Evolutionary conservation across 768 basidiomycete genomes (phyloP), one percentile per base, ranked within the genome.

Genomic region (Suillus discolor): DNA sequence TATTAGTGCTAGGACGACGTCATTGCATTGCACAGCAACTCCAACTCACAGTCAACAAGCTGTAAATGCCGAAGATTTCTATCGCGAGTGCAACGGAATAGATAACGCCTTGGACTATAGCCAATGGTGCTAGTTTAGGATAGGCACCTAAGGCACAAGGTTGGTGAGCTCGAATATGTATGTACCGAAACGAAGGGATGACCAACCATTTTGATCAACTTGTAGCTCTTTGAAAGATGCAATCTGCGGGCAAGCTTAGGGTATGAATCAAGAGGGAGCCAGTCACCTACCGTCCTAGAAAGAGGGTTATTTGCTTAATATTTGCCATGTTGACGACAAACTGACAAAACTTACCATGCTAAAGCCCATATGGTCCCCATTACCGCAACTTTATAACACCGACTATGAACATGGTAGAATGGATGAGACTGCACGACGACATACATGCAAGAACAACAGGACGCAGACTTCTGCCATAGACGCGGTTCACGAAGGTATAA

Each of bases 341-440:
- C 16, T 34, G 23, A 44, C 6, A 41, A 54, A 20, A 82, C 91
- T 76, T 74, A 92, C 91, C 84, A 84, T 66, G 86, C 76, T 11
- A 93, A 75, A 28, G 84, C 71, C 88, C 90, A 93, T 18, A 92
- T 63, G 7, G 83, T 85, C 28, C 79, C 80, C 28, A 89, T 39
- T 53, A 83, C 66, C 2, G 83, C 79, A 59, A 75, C 82, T 83
- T 38, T 11, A 23, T 15, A 9, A 51, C 16, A 41, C 31, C 65
- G 36, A 69, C 63, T 41, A 31, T 55, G 28, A 20, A 25, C 16
- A 28, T 60, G 13, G 49, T 31, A 9, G 13, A n/a, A 12, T 39
- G 8, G 55, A 31, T 61, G 9, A 54, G 12, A 61, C 7, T 18
- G 70, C 73, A 31, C 28, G 18, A 31, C 49, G 80, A 85, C 79